phyloP scores from a whole-genome alignment of 768 basidiomycete genomes.

The Leccinum sublutescens region DNA sequence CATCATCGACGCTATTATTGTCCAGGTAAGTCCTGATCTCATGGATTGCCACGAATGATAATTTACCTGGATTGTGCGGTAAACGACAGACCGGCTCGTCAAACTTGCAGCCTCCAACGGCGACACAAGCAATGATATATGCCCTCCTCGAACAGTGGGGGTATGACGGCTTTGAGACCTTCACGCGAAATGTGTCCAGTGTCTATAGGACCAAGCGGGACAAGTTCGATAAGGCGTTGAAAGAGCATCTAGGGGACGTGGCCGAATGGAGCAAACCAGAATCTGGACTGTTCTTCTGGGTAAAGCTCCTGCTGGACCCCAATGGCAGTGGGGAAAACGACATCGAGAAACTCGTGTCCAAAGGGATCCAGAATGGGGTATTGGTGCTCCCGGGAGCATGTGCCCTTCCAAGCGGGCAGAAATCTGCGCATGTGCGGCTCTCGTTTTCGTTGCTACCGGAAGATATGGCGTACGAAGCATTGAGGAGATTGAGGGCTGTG shows the following conservation, averaged over 20 bases:
- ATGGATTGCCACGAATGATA: too few relatives aligned
- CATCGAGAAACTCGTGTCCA: constrained; percentile 59
- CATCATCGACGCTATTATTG: too few relatives aligned
- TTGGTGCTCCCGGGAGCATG: constrained; percentile 77
- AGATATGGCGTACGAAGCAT: constrained; percentile 65
- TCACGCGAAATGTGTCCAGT: constrained; percentile 56
- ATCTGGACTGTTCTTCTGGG: constrained; percentile 35
- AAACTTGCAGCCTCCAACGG: constrained; percentile 58
- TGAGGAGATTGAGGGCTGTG: constrained; percentile 50
- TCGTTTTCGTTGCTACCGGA: constrained; percentile 60
- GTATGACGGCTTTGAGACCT: constrained; percentile 65
- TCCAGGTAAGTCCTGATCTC: too few relatives aligned
- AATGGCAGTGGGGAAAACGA: constrained; percentile 44
- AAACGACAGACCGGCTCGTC: constrained; percentile 56
- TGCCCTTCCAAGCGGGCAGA: constrained; percentile 67
- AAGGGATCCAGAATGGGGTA: constrained; percentile 72
- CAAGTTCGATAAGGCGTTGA: constrained; percentile 67
- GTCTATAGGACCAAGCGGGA: constrained; percentile 70
- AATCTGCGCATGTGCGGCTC: constrained; percentile 69
- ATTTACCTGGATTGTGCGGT: background rate
- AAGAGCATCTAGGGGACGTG: constrained; percentile 65
- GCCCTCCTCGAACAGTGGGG: constrained; percentile 64
- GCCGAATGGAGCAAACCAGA: constrained; percentile 63
- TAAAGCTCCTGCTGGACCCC: constrained; percentile 50
- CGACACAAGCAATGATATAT: constrained; percentile 56